Conservation (phyloP, 1,284 basidiomycete genomes). For the Mycosarcoma mackinlayi region DNA sequence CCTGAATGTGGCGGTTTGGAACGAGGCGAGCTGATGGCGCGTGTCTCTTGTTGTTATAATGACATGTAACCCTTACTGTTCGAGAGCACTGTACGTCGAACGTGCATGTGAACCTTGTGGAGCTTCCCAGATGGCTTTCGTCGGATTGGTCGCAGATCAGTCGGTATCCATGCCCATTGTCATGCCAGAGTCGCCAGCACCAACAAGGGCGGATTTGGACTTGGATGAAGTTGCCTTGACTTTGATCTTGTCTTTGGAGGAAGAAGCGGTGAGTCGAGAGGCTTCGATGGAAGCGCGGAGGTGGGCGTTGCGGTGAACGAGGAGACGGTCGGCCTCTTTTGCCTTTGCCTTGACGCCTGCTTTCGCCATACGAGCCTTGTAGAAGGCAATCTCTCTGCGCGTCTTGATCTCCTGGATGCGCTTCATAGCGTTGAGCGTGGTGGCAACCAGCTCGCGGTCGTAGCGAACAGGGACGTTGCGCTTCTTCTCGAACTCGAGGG, state of each 20-base stretch:
- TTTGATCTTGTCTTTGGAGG: slow-evolving; percentile 51
- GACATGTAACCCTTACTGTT: too few species aligned
- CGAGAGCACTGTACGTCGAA: too few species aligned
- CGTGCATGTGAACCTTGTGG: too few species aligned
- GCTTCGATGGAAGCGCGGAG: slow-evolving; percentile 57
- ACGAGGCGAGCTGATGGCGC: neutral
- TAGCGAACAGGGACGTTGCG: slow-evolving; percentile 98
- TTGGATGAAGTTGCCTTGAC: slow-evolving; percentile 49
- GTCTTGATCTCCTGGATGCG: slow-evolving; percentile 91
- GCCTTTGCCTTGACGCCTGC: slow-evolving; percentile 61
- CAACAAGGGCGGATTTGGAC: slow-evolving; percentile 54
- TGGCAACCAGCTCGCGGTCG: slow-evolving; percentile 90
- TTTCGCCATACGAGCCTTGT: slow-evolving; percentile 65
- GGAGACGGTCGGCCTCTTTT: slow-evolving; percentile 58
- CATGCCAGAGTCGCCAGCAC: slow-evolving; percentile 48
- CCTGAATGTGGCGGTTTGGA: neutral
- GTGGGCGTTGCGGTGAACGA: slow-evolving; percentile 62
- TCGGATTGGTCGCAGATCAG: too few species aligned
- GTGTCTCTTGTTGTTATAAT: too few species aligned
- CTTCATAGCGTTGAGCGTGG: slow-evolving; percentile 97
- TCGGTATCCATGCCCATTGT: slow-evolving; percentile 60
- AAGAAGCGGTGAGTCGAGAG: slow-evolving; percentile 24
- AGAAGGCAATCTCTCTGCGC: slow-evolving; percentile 94
- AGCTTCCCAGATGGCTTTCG: too few species aligned
- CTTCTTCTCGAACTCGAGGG: slow-evolving; percentile 99